phyloP scores from a whole-genome alignment of 1,284 basidiomycete species.

The Irpex rosettiformis region DNA sequence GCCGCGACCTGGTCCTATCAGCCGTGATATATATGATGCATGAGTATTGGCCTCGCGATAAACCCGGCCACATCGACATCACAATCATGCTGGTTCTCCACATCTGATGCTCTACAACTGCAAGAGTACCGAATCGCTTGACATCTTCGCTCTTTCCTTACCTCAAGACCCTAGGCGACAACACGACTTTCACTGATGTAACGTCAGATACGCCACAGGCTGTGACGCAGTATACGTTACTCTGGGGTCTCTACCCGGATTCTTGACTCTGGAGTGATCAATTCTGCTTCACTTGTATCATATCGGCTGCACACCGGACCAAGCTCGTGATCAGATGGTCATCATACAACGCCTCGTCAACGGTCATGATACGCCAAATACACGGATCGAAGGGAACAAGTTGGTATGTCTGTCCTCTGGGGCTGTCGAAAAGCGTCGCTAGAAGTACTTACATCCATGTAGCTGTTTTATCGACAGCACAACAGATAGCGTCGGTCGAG shows the following conservation, averaged over 20 bases:
- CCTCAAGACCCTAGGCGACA: no score
- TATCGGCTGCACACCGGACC: slow-evolving; percentile 7
- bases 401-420: not conserved
- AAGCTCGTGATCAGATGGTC: slow-evolving; percentile 3
- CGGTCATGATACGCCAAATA: not conserved
- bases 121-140: not conserved
- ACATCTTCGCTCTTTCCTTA: no score
- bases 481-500: not conserved
- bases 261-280: not conserved
- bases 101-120: not conserved
- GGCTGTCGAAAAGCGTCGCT: not conserved
- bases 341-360: not conserved
- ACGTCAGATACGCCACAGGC: slow-evolving; percentile 9
- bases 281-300: not conserved
- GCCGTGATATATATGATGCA: not conserved
- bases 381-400: not conserved
- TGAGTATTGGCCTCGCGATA: not conserved
- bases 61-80: not conserved
- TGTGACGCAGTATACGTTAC: no score
- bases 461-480: not conserved
- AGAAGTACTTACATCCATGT: no score
- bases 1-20: not conserved
- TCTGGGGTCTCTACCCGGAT: not conserved
- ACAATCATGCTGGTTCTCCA: not conserved
- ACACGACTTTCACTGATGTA: slow-evolving; percentile 5